Percentiles rank a stretch among this genome's conserved stretches.
phyloP scores from a whole-genome alignment of 495 filamentous ascomycete genomes.

The Gamarada debralockiae region DNA sequence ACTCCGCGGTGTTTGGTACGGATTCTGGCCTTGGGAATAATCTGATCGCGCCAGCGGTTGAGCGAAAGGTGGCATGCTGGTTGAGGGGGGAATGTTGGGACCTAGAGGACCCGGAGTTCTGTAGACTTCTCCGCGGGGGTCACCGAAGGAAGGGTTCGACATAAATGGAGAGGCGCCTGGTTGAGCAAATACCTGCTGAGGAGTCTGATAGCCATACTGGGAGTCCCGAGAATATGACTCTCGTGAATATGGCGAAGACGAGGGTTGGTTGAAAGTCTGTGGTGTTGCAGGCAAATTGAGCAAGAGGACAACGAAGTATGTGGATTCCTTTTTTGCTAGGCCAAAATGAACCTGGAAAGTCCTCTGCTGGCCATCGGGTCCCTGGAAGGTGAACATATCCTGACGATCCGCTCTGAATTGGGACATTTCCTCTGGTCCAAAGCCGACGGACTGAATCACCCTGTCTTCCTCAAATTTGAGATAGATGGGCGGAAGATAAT shows the following conservation, averaged over 20 bases:
- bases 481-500: conserved; percentile 51
- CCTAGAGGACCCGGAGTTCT: conserved; percentile 12
- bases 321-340: conserved; percentile 46
- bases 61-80: conserved; percentile 13
- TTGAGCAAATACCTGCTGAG: conserved; percentile 33
- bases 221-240: conserved; percentile 30
- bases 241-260: conserved; percentile 41
- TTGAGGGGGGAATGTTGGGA: conserved; percentile 1
- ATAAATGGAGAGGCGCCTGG: conserved; percentile 30
- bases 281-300: conserved; percentile 30
- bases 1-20: conserved; percentile 42
- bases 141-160: conserved; percentile 6
- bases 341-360: conserved; percentile 40
- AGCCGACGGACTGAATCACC: conserved; percentile 44
- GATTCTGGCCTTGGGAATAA: conserved; percentile 32
- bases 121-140: conserved; percentile 18
- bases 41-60: conserved; percentile 25
- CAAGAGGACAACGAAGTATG: conserved; percentile 48
- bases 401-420: conserved; percentile 40
- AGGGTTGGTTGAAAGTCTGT: conserved; percentile 28
- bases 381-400: conserved; percentile 46
- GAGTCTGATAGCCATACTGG: conserved; percentile 39
- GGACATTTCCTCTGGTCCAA: conserved; percentile 40
- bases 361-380: conserved; percentile 40
- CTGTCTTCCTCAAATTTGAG: conserved; percentile 42